Evolutionary conservation across 352 stramenopile genomes (phyloP).

Genomic region (Globisporangium echinulatum): DNA sequence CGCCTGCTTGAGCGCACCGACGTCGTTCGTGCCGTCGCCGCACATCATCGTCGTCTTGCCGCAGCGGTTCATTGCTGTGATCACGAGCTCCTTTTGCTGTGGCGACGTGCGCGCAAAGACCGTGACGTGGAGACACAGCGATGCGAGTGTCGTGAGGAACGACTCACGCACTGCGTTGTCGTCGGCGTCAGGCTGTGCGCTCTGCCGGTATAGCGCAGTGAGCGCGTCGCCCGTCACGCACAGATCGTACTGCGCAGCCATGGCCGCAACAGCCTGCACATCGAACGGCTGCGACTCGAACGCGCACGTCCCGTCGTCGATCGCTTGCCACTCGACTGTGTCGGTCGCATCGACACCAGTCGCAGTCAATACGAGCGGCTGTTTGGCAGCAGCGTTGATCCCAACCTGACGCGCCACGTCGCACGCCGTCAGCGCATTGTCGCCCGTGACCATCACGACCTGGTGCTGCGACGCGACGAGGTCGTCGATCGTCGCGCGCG

Average conservation of each 20-base stretch:
- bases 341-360: not conserved
- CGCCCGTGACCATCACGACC: slow-evolving; percentile 93
- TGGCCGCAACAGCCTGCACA: slow-evolving; percentile 3
- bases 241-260: slow-evolving; percentile 22
- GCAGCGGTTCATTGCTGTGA: slow-evolving; percentile 85
- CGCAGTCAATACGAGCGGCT: slow-evolving; percentile 20
- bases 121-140: slow-evolving; percentile 30
- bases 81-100: slow-evolving; percentile 89
- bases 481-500: slow-evolving; percentile 75
- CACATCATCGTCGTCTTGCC: slow-evolving; percentile 91
- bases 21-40: slow-evolving; percentile 96
- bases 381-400: slow-evolving; percentile 32
- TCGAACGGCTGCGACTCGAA: slow-evolving; percentile 15
- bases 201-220: slow-evolving; percentile 8
- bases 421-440: slow-evolving; percentile 90
- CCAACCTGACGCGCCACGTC: slow-evolving; percentile 89
- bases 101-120: slow-evolving; percentile 92
- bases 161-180: slow-evolving; percentile 20
- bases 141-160: slow-evolving; percentile 18
- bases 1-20: slow-evolving; percentile 86
- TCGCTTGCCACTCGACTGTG: slow-evolving; percentile 20
- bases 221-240: slow-evolving; percentile 37
- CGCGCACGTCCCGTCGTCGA: slow-evolving; percentile 19
- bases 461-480: slow-evolving; percentile 71
- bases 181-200: slow-evolving; percentile 10